These are phyloP conservation scores for Excoecaria agallocha DNA, from an alignment of 345 rosid genomes.

Conservation along the genomic window DNA sequence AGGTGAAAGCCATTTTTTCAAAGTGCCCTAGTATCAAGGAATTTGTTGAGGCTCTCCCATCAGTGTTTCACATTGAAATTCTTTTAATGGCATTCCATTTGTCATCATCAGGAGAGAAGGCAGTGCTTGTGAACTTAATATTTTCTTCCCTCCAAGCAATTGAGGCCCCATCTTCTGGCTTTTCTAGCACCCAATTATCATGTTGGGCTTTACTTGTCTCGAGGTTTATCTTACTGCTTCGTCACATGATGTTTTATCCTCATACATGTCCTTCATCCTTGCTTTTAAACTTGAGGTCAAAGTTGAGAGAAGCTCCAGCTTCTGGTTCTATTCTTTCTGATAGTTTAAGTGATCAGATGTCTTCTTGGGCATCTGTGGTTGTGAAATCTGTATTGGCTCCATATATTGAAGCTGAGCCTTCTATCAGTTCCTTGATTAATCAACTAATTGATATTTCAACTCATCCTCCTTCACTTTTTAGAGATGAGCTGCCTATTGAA, in stretches of 20 bases:
- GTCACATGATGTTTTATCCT: conserved; percentile 76
- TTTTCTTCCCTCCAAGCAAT: conserved; percentile 48
- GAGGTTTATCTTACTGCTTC: conserved; percentile 75
- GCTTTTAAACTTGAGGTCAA: conserved; percentile 64
- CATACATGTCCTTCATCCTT: conserved; percentile 64
- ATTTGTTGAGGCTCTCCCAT: conserved; percentile 69
- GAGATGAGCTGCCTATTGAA: conserved; percentile 47
- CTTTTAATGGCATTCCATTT: conserved; percentile 89
- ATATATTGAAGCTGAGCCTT: conserved; percentile 59
- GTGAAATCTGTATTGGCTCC: conserved; percentile 49
- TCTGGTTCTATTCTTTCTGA: conserved; percentile 39
- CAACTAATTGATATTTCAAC: conserved; percentile 67
- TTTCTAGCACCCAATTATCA: conserved; percentile 49
- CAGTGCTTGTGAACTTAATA: conserved; percentile 48
- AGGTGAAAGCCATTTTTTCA: conserved; percentile 45
- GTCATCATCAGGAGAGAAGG: conserved; percentile 73
- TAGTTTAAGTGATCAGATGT: conserved; percentile 47
- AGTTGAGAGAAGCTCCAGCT: conserved; percentile 66
- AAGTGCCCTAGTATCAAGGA: conserved; percentile 57
- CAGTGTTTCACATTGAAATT: conserved; percentile 83
- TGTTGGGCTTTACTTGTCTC: conserved; percentile 87
- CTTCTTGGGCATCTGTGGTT: conserved; percentile 66
- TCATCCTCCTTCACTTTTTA: conserved; percentile 53
- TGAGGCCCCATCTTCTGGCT: conserved; percentile 41
- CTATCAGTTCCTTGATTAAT: conserved; percentile 44